Base-by-base conservation (phyloP, 148 eudicot species). In the Salicornia ramosissima region DNA sequence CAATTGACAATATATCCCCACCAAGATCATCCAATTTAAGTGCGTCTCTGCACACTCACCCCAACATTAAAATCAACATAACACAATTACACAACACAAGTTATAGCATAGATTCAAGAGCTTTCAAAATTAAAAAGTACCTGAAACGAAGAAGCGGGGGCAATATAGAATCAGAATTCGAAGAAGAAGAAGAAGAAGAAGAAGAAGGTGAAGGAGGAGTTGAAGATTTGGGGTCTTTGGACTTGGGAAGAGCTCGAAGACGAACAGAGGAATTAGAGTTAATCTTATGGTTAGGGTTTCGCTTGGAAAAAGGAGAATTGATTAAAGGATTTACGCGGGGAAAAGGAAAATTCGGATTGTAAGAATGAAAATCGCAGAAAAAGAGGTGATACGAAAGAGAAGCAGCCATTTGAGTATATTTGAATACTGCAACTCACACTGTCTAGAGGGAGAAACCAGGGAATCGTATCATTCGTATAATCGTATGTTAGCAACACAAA, bases 1-100 rank as follows among this genome's bases (percentile, higher is more conserved):
- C 97, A 74, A 94, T 88, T 5, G 90, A 79, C 67, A 90, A 21
- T 40, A 94, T 88, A 50, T 90, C 92, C 81, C 75, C 49, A 55
- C 86, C 97, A 54, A 94, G 85, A 22, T 78, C 90, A 78, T 87
- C 98, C 68, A 82, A 21, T 71, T 81, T 87, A 28, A 89, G 18
- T 55, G 63, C 80, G 57, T 86, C 78, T 65, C 97, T 53, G 52
- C 77, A 42, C 28, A 22, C 59, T 62, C 59, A 39, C 34, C 36
- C n/a, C 49, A 39, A 31, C 24, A 15, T 46, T 46, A 11, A 13
- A 5, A 29, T n/a, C 55, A n/a, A 49, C 71, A 16, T n/a, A n/a
- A 67, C 30, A 33, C 53, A 19, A 5, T 14, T 31, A 29, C 0
- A n/a, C 3, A 29, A 13, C 34, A 68, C 49, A 19, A 6, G 0